phyloP scores from a whole-genome alignment of 768 basidiomycete species.

The Crepidotus variabilis region DNA sequence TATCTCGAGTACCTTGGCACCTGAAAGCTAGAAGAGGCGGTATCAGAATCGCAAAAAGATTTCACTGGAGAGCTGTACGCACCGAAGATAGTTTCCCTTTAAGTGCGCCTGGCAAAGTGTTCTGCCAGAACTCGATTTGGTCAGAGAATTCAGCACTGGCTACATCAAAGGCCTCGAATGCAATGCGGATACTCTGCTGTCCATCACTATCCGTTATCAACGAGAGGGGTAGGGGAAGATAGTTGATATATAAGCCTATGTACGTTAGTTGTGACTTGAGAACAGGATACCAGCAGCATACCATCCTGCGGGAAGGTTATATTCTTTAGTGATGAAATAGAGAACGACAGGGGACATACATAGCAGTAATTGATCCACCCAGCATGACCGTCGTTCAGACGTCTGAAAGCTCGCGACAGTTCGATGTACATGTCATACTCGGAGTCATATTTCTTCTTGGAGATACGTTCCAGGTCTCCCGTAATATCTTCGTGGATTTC shows the following conservation, averaged over 20 bases:
- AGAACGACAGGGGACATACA: conserved; percentile 13
- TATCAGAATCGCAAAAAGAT: too few relatives aligned
- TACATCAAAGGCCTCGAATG: conserved; percentile 51
- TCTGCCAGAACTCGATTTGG: conserved; percentile 53
- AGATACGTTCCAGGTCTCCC: conserved; percentile 48
- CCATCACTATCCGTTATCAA: conserved; percentile 43
- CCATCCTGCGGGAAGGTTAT: too few relatives aligned
- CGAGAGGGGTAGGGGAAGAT: conserved; percentile 46
- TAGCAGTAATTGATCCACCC: conserved; percentile 53
- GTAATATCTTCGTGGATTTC: conserved; percentile 58
- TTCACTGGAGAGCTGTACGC: conserved; percentile 10
- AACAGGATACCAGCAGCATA: too few relatives aligned
- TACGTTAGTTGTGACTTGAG: too few relatives aligned
- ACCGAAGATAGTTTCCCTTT: conserved; percentile 48
- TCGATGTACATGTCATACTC: conserved; percentile 58
- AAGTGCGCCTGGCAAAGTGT: conserved; percentile 42
- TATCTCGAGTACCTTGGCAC: conserved; percentile 51
- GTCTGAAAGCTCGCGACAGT: conserved; percentile 50
- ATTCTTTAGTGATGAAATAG: not conserved
- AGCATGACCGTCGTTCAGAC: conserved; percentile 57
- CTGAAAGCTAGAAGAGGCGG: conserved; percentile 29
- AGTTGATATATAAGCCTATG: conserved; percentile 43
- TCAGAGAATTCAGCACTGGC: conserved; percentile 51
- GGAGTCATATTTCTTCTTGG: conserved; percentile 36
- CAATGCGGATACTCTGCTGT: conserved; percentile 47